These are phyloP conservation scores for Fusarium pseudoanthophilum DNA, from an alignment of 2,329 filamentous ascomycete species.

Conservation along the genomic window DNA sequence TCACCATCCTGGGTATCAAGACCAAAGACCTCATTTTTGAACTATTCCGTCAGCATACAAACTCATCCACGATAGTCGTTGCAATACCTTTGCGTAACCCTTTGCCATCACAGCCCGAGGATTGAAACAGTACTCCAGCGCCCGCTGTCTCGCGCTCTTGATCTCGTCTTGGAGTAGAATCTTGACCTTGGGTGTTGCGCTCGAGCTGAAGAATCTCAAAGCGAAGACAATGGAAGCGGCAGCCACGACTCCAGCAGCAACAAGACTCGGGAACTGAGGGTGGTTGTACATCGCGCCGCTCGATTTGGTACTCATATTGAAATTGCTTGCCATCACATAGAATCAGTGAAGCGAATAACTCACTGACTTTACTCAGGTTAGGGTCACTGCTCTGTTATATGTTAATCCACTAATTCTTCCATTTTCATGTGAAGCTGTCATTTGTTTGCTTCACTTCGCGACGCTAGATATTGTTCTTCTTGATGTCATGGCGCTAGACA, in stretches of 20 bases:
- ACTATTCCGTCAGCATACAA: neutral
- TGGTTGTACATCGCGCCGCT: no score
- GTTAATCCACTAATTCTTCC: accelerated
- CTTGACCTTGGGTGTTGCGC: neutral
- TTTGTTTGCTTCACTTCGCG: neutral
- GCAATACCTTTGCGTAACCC: neutral
- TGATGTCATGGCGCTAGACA: neutral
- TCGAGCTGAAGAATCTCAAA: accelerated
- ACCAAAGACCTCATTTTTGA: slow-evolving; percentile 25
- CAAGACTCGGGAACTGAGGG: neutral
- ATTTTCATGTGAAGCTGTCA: neutral
- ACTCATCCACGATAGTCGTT: no score
- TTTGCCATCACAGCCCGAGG: slow-evolving; percentile 8
- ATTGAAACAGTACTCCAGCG: slow-evolving; percentile 22
- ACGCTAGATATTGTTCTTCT: neutral
- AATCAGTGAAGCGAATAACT: no score
- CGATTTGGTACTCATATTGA: neutral
- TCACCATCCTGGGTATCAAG: slow-evolving; percentile 18
- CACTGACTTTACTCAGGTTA: no score
- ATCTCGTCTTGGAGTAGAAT: slow-evolving; percentile 16
- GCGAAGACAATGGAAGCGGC: accelerated
- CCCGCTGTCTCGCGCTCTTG: slow-evolving; percentile 1
- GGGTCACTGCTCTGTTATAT: no score
- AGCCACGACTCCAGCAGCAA: accelerated
- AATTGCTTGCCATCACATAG: neutral